Conservation (phyloP, 306 rosid genomes). For the Hippophae rhamnoides region DNA sequence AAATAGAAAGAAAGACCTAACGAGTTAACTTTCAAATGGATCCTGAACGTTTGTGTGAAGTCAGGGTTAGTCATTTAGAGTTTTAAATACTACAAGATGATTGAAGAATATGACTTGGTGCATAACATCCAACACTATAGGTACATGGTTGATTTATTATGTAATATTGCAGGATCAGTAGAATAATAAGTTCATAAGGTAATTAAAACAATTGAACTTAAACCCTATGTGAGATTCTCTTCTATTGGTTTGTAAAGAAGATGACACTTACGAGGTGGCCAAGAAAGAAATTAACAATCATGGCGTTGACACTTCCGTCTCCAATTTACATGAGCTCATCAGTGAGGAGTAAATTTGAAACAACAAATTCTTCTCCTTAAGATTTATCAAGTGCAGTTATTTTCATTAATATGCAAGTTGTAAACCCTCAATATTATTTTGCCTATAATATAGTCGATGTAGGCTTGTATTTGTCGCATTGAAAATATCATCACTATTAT, state of each 20-base stretch:
- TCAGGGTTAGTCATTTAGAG: constrained; percentile 44
- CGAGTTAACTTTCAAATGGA: constrained; percentile 50
- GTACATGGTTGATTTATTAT: constrained; percentile 48
- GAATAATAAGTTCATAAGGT: constrained; percentile 53
- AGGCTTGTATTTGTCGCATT: no score
- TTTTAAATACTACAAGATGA: constrained; percentile 41
- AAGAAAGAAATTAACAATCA: constrained; percentile 41
- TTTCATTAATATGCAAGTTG: no score
- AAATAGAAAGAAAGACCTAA: constrained; percentile 37
- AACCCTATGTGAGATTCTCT: constrained; percentile 45
- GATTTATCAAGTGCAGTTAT: no score
- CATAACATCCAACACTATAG: constrained; percentile 51
- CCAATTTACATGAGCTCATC: constrained; percentile 8
- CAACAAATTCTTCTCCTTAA: no score
- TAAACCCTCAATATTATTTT: no score
- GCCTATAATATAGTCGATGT: no score
- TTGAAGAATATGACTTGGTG: constrained; percentile 38
- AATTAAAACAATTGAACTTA: constrained; percentile 33
- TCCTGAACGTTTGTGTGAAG: constrained; percentile 51
- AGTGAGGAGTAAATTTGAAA: no score
- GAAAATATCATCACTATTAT: no score
- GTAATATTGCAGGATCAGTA: constrained; percentile 40
- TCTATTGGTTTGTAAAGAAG: constrained; percentile 54
- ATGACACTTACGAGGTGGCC: constrained; percentile 43
- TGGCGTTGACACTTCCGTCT: constrained; percentile 40